Conservation (phyloP, 345 rosid species). For the Clarkia xantiana region DNA sequence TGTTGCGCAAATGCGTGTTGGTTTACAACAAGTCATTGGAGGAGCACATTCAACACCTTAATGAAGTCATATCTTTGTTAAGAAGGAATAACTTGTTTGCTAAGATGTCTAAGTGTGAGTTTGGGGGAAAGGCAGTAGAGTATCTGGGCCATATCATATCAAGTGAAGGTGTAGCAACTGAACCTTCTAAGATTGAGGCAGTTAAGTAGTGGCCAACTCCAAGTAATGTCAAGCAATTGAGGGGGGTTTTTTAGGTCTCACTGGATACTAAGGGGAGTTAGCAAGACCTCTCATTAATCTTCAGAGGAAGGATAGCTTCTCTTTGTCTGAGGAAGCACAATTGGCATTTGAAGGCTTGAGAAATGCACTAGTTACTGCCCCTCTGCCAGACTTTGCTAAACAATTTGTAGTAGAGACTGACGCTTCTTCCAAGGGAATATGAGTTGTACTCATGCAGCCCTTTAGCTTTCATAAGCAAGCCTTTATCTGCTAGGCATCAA, state of each 20-base stretch:
- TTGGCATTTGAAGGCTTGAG: background rate
- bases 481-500: background rate
- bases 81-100: no score
- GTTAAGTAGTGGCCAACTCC: background rate
- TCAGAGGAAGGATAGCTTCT: background rate
- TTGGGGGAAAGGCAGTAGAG: no score
- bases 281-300: background rate
- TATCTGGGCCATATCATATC: no score
- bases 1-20: no score
- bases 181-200: background rate
- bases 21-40: no score
- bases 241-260: no score
- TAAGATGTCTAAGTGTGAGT: no score
- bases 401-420: no score
- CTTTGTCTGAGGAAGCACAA: background rate
- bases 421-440: background rate
- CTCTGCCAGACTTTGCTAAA: background rate
- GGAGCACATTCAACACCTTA: no score
- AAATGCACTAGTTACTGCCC: background rate
- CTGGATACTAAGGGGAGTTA: background rate
- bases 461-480: background rate
- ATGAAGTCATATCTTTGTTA: no score
- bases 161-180: no score
- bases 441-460: no score
- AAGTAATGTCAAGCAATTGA: background rate